Conservation (phyloP, 176 grass and related monocot species). For the Lolium rigidum region DNA sequence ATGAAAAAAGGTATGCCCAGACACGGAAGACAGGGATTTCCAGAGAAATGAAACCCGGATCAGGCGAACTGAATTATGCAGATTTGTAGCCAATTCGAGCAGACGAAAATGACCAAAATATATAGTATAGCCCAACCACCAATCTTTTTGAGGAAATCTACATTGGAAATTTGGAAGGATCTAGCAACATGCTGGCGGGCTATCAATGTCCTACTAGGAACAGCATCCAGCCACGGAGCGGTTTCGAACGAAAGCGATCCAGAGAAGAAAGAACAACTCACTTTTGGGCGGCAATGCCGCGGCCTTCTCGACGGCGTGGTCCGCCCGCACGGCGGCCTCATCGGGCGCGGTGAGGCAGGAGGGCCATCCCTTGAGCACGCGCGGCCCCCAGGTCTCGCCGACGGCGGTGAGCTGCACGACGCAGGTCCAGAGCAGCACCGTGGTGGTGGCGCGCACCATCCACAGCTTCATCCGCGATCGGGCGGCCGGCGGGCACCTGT, state of each 20-base stretch:
- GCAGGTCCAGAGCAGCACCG: conserved; percentile 77
- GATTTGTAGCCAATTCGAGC: conserved; percentile 2
- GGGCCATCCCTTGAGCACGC: conserved; percentile 78
- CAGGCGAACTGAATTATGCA: not conserved
- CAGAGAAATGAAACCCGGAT: not conserved
- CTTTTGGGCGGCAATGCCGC: conserved; percentile 65
- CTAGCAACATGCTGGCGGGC: conserved; percentile 38
- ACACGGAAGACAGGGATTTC: not conserved
- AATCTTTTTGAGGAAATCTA: conserved; percentile 16
- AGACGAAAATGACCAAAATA: conserved; percentile 19
- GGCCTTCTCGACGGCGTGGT: conserved; percentile 51
- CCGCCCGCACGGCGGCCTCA: conserved; percentile 15
- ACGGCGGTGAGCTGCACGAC: conserved; percentile 77
- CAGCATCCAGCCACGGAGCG: not conserved
- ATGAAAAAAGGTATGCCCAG: not conserved
- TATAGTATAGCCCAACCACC: not conserved
- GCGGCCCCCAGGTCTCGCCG: conserved; percentile 71
- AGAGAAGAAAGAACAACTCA: conserved; percentile 49
- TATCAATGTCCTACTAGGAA: conserved; percentile 43
- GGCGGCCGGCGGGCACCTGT: conserved; percentile 44
- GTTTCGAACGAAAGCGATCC: conserved; percentile 29
- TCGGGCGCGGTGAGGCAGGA: conserved; percentile 66
- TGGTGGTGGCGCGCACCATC: conserved; percentile 64
- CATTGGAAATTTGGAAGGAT: conserved; percentile 20
- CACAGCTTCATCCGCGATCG: conserved; percentile 79